Evolutionary conservation across 306 rosid genomes (phyloP).

Genomic region (Trifolium fragiferum): DNA sequence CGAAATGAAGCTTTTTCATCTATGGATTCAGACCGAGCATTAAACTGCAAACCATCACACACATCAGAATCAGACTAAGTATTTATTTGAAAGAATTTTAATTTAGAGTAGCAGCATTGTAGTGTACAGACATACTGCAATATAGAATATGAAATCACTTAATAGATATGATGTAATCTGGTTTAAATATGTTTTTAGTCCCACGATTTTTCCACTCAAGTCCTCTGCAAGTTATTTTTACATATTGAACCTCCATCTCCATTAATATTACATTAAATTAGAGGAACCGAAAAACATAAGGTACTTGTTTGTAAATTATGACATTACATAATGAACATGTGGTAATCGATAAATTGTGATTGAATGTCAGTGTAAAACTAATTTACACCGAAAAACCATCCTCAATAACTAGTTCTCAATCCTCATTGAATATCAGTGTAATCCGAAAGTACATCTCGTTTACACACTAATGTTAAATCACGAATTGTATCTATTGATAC

Average conservation of each 20-base stretch:
- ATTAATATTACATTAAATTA: not conserved
- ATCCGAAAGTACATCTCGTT: no score
- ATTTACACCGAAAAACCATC: not conserved
- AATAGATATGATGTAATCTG: constrained; percentile 16
- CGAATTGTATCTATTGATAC: not conserved
- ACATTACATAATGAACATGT: not conserved
- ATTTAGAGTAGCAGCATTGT: constrained; percentile 6
- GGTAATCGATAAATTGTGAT: no score
- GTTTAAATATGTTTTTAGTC: not conserved
- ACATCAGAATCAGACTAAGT: constrained; percentile 31
- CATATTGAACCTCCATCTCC: not conserved
- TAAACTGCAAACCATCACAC: constrained; percentile 61
- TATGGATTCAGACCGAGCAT: constrained; percentile 83
- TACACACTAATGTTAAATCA: not conserved
- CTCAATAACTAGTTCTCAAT: not conserved
- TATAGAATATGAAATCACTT: constrained; percentile 2
- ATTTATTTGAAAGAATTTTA: not conserved
- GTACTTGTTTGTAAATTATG: no score
- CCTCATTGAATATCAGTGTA: not conserved
- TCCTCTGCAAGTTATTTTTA: not conserved
- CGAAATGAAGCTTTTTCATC: constrained; percentile 80
- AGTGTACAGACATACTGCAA: constrained; percentile 13
- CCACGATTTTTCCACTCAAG: not conserved
- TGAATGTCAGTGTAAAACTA: not conserved
- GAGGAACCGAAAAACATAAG: no score